A percentile compares a stretch with the other conserved stretches of the same genome.
Evolutionary conservation across 441 rosid species (phyloP).

Genomic region (Isatis lusitanica): DNA sequence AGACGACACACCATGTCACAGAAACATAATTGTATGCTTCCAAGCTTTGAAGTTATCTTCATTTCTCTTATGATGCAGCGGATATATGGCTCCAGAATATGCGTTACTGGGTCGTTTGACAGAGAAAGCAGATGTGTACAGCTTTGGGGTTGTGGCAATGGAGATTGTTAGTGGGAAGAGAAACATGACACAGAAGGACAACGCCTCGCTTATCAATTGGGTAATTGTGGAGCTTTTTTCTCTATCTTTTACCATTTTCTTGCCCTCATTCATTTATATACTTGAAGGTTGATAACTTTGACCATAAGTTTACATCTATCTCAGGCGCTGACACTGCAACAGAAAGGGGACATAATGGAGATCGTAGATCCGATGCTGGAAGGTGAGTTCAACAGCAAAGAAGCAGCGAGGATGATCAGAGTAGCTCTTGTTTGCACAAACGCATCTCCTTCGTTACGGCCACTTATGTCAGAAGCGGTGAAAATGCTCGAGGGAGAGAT

Average conservation of each 20-base stretch:
- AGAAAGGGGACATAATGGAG: constrained; percentile 18
- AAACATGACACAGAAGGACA: constrained; percentile 24
- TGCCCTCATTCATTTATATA: not conserved
- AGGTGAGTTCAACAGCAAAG: constrained; percentile 8
- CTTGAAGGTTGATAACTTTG: not conserved
- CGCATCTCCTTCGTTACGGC: constrained; percentile 54
- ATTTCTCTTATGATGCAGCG: constrained; percentile 22
- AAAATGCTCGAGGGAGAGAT: constrained; percentile 55
- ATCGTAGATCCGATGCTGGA: constrained; percentile 9
- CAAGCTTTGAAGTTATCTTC: not conserved
- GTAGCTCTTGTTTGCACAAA: constrained; percentile 60
- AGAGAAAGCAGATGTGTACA: constrained; percentile 50
- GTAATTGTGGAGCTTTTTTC: constrained; percentile 29
- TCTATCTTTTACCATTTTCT: not conserved
- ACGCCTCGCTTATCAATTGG: constrained; percentile 44
- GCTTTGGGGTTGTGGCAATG: constrained; percentile 46
- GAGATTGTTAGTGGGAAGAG: constrained; percentile 42
- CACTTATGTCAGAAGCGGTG: constrained; percentile 71
- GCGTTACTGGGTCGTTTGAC: constrained; percentile 43
- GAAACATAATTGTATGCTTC: not conserved
- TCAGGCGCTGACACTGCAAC: constrained; percentile 18
- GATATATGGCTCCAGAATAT: constrained; percentile 49
- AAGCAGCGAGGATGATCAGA: constrained; percentile 36
- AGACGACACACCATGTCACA: not conserved
- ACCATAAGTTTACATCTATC: not conserved